phyloP scores from a whole-genome alignment of 2,329 filamentous ascomycete genomes.

The Mariannaea elegans region DNA sequence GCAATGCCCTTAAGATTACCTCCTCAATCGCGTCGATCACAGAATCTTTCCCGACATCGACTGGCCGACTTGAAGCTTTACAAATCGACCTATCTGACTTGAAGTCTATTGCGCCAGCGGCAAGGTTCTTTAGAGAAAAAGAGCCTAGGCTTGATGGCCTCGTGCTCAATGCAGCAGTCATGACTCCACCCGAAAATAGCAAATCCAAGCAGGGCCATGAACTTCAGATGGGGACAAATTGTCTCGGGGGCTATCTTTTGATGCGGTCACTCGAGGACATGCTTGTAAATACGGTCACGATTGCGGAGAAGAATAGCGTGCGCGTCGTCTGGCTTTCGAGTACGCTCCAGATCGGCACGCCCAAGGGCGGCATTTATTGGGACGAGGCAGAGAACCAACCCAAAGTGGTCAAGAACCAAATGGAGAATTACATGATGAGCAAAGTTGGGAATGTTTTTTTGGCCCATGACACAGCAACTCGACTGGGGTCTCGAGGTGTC shows the following conservation, averaged over 20 bases:
- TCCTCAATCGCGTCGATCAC: constrained; percentile 21
- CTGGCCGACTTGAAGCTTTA: constrained; percentile 24
- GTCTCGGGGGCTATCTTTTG: constrained; percentile 29
- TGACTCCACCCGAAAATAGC: constrained; percentile 29
- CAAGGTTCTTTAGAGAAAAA: constrained; percentile 1
- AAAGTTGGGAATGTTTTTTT: constrained; percentile 30
- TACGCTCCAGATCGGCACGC: constrained; percentile 28
- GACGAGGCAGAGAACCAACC: constrained; percentile 24
- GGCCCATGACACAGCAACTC: constrained; percentile 20
- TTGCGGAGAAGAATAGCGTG: constrained; percentile 18
- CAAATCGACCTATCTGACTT: constrained; percentile 29
- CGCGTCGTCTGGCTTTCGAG: constrained; percentile 30
- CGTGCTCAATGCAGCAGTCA: constrained; percentile 32
- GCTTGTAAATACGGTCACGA: constrained; percentile 7
- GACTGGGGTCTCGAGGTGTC: constrained; percentile 24
- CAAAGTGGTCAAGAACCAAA: constrained; percentile 23
- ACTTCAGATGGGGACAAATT: constrained; percentile 34
- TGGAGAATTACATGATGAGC: constrained; percentile 36
- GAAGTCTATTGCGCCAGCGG: constrained; percentile 14
- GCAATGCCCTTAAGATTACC: constrained; percentile 19
- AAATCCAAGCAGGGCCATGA: constrained; percentile 28
- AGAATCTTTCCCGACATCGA: constrained; percentile 15
- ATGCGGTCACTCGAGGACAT: constrained; percentile 18
- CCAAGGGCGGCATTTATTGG: constrained; percentile 28
- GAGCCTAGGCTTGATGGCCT: constrained; percentile 29